Evolutionary conservation across 805 yeast genomes (phyloP).

Genomic region (Ogataea populi-albae): DNA sequence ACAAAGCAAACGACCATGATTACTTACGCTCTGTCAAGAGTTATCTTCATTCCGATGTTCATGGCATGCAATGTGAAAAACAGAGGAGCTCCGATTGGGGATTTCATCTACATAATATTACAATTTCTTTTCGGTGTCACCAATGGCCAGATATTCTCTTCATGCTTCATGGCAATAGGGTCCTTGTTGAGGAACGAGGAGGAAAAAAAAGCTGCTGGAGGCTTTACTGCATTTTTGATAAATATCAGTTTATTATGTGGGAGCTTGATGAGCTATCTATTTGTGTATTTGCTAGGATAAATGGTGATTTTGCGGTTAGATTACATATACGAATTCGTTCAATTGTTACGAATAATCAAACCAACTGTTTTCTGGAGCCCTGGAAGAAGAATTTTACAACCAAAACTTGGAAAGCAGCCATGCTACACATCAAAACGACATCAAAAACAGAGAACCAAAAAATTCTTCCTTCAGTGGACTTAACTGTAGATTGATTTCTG

Average conservation of each 20-base stretch:
- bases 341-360: slow-evolving; percentile 33
- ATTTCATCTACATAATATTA: slow-evolving; percentile 59
- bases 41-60: slow-evolving; percentile 67
- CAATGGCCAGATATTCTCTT: slow-evolving; percentile 81
- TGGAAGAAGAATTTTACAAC: slow-evolving; percentile 70
- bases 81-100: slow-evolving; percentile 46
- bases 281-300: slow-evolving; percentile 38
- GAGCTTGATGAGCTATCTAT: slow-evolving; percentile 66
- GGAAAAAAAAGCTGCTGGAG: slow-evolving; percentile 89
- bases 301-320: not conserved
- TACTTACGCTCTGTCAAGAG: slow-evolving; percentile 52
- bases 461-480: slow-evolving; percentile 60
- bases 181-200: slow-evolving; percentile 40
- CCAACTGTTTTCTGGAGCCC: slow-evolving; percentile 66
- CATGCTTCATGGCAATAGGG: slow-evolving; percentile 51
- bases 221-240: slow-evolving; percentile 78
- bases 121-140: slow-evolving; percentile 83
- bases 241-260: slow-evolving; percentile 80
- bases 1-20: slow-evolving; percentile 44
- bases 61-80: slow-evolving; percentile 60
- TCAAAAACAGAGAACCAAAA: slow-evolving; percentile 65
- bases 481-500: slow-evolving; percentile 83
- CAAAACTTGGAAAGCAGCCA: slow-evolving; percentile 67
- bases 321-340: not conserved
- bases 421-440: slow-evolving; percentile 59